phyloP scores from a whole-genome alignment of 1,284 basidiomycete species.

The Puccinia polysora region DNA sequence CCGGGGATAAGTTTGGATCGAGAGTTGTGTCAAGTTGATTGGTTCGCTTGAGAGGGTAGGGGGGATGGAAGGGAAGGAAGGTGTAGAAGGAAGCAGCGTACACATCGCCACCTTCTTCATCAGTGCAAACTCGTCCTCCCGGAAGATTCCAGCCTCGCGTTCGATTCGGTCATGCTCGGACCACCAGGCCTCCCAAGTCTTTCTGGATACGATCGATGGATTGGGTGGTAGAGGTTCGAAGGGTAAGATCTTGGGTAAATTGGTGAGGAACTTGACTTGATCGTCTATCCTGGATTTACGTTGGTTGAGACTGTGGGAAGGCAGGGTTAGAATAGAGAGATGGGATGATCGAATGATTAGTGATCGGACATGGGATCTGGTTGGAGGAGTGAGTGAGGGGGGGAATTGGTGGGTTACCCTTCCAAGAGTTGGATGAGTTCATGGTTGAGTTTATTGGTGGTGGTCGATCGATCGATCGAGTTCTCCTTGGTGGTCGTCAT shows the following conservation, averaged over 20 bases:
- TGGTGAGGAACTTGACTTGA: constrained; percentile 32
- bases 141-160: constrained; percentile 33
- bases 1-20: background rate
- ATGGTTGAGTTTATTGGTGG: constrained; percentile 31
- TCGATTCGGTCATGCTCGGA: constrained; percentile 41
- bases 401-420: constrained; percentile 1
- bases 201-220: constrained; percentile 14
- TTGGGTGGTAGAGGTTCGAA: constrained; percentile 39
- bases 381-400: background rate
- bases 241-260: constrained; percentile 35
- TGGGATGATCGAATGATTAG: background rate
- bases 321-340: background rate
- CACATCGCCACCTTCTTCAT: constrained; percentile 44
- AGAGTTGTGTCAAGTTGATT: background rate
- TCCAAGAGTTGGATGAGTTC: constrained; percentile 33
- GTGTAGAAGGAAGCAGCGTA: constrained; percentile 10
- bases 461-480: background rate
- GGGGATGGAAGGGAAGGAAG: background rate
- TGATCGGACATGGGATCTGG: background rate
- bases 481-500: background rate
- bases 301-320: constrained; percentile 29
- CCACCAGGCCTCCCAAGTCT: constrained; percentile 37
- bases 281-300: constrained; percentile 34
- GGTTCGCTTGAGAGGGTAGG: background rate
- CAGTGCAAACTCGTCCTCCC: constrained; percentile 41